Percentiles rank a stretch among this genome's conserved stretches.
phyloP scores from a whole-genome alignment of 2,329 filamentous ascomycete genomes.

The Stachybotrys echinatus region DNA sequence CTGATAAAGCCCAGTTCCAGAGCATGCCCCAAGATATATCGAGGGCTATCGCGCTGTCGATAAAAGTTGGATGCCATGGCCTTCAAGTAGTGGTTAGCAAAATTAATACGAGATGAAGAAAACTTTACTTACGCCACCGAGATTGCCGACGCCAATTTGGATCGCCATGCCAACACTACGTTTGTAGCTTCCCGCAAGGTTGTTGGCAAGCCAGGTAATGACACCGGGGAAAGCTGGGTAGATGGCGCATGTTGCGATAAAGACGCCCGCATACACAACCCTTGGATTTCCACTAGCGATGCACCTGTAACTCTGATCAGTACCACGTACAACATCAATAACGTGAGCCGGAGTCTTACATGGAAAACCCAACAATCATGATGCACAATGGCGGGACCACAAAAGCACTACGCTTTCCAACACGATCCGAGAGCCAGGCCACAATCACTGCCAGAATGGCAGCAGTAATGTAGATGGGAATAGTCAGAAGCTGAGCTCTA shows the following conservation, averaged over 20 bases:
- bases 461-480: constrained; percentile 56
- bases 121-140: constrained; percentile 37
- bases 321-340: background rate
- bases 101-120: background rate
- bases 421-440: constrained; percentile 50
- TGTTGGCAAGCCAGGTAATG: constrained; percentile 75
- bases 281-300: constrained; percentile 51
- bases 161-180: constrained; percentile 59
- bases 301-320: constrained; percentile 36
- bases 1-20: constrained; percentile 45
- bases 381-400: constrained; percentile 46
- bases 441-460: constrained; percentile 50
- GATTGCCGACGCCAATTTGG: constrained; percentile 57
- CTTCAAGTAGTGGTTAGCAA: constrained; percentile 14
- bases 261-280: constrained; percentile 69
- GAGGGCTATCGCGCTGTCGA: constrained; percentile 41
- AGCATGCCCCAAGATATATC: constrained; percentile 44
- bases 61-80: constrained; percentile 73
- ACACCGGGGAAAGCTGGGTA: constrained; percentile 76
- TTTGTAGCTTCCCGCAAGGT: constrained; percentile 64
- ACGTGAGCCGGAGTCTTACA: constrained; percentile 27
- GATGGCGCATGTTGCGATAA: constrained; percentile 71
- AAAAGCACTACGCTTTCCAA: constrained; percentile 49
- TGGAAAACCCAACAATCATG: constrained; percentile 53
- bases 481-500: constrained; percentile 61